Evolutionary conservation across 78 protist genomes (phyloP), one percentile per base, ranked within the genome.

Genomic region (Cavenderia fasciculata): DNA sequence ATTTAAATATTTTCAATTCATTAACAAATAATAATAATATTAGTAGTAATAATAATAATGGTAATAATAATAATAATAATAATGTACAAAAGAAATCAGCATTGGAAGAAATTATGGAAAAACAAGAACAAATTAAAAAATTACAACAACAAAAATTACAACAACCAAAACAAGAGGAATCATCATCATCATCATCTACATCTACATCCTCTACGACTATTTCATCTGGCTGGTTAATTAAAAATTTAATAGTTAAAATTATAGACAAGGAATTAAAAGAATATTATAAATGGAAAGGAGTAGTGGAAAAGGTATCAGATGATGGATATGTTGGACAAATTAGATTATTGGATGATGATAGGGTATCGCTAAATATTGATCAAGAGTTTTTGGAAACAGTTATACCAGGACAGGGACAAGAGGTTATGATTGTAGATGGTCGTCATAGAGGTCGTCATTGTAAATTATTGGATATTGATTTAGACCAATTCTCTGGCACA

Each of bases 191-290:
- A n/a, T n/a, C n/a, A n/a, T n/a, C n/a, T n/a, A n/a, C n/a, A n/a
- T n/a, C n/a, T n/a, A n/a, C n/a, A n/a, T n/a, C n/a, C n/a, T n/a
- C n/a, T n/a, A n/a, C n/a, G n/a, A n/a, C n/a, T n/a, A n/a, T n/a
- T n/a, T n/a, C n/a, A n/a, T n/a, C n/a, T n/a, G n/a, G n/a, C n/a
- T 87, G 93, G 93, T 59, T 87, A 36, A 63, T 41, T 25, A 57
- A 47, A 25, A 49, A 44, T 51, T 52, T 87, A 6, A 41, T 87
- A n/a, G 77, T 87, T 33, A 87, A 87, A 31, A 61, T 87, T 36
- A 65, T 87, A 19, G 86, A 74, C 46, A 87, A 87, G 71, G 59
- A 70, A 8, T 40, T 86, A 19, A n/a, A n/a, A n/a, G n/a, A n/a
- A n/a, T n/a, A n/a, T 4, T 63, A 74, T 49, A 63, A 43, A 8